Percentiles rank a stretch among this genome's conserved stretches.
Evolutionary conservation across 139 green algal genomes (phyloP).

Genomic region (Zygnema circumcarinatum): DNA sequence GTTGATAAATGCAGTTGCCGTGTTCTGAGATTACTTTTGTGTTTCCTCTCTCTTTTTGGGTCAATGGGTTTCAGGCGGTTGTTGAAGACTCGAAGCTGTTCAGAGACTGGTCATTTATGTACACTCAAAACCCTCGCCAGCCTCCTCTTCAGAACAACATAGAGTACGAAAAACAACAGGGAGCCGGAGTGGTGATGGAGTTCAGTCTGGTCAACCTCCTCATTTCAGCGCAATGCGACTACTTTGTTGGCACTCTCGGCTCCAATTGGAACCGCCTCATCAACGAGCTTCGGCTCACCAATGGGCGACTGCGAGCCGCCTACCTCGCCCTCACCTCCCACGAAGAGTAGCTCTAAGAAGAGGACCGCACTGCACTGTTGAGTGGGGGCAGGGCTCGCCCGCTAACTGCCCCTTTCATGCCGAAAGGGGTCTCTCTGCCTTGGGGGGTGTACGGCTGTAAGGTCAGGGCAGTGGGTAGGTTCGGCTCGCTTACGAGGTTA

Average conservation of each 20-base stretch:
- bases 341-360: no score
- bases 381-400: no score
- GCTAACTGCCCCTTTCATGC: no score
- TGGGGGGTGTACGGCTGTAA: no score
- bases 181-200: neutral
- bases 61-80: no score
- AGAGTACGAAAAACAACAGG: conserved; percentile 20
- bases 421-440: no score
- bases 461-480: no score
- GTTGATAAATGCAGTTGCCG: no score
- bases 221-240: conserved; percentile 42
- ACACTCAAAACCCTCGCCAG: conserved; percentile 33
- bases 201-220: conserved; percentile 43
- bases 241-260: conserved; percentile 51
- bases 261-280: conserved; percentile 47
- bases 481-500: no score
- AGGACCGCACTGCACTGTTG: no score
- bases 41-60: no score
- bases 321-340: conserved; percentile 17
- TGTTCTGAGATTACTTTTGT: no score
- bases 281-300: conserved; percentile 30
- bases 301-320: conserved; percentile 10
- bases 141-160: neutral
- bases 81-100: conserved; percentile 16
- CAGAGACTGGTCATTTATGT: conserved; percentile 43